These are phyloP conservation scores for Colletotrichum chrysophilum DNA, from an alignment of 2,329 filamentous ascomycete species.

Conservation along the genomic window DNA sequence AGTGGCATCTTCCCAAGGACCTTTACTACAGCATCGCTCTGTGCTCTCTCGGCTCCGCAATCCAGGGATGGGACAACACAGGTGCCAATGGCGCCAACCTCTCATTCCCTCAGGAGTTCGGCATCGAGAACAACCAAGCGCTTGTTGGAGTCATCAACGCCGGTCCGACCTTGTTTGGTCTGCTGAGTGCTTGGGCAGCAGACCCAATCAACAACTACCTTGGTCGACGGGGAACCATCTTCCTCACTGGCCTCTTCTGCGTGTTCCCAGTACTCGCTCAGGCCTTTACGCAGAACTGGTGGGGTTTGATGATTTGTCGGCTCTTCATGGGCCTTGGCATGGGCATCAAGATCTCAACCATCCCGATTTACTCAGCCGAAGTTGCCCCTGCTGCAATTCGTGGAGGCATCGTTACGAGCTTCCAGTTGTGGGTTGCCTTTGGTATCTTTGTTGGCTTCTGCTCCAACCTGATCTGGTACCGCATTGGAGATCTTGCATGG, in stretches of 20 bases:
- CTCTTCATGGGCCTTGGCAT: slow-evolving; percentile 70
- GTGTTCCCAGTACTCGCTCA: slow-evolving; percentile 60
- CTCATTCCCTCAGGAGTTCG: slow-evolving; percentile 40
- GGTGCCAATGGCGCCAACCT: slow-evolving; percentile 45
- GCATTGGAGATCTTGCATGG: slow-evolving; percentile 59
- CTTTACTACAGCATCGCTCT: slow-evolving; percentile 33
- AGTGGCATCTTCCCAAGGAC: slow-evolving; percentile 30
- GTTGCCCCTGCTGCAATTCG: slow-evolving; percentile 71
- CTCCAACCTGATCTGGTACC: slow-evolving; percentile 61
- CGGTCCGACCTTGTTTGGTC: slow-evolving; percentile 24
- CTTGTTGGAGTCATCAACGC: slow-evolving; percentile 64
- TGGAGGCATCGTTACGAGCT: slow-evolving; percentile 77
- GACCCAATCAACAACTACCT: slow-evolving; percentile 41
- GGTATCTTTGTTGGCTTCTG: slow-evolving; percentile 57
- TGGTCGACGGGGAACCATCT: slow-evolving; percentile 45
- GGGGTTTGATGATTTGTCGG: slow-evolving; percentile 52
- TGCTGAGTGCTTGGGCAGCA: slow-evolving; percentile 30
- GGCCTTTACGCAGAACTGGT: slow-evolving; percentile 57
- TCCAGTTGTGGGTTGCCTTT: slow-evolving; percentile 73
- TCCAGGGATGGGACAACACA: slow-evolving; percentile 51
- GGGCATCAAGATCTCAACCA: slow-evolving; percentile 68
- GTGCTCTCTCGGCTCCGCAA: slow-evolving; percentile 33
- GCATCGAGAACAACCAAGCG: slow-evolving; percentile 46
- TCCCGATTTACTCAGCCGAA: slow-evolving; percentile 78
- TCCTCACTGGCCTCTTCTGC: slow-evolving; percentile 60